Evolutionary conservation across 306 rosid genomes (phyloP), one percentile per base, ranked within the genome.

Genomic region (Trifolium subterraneum): DNA sequence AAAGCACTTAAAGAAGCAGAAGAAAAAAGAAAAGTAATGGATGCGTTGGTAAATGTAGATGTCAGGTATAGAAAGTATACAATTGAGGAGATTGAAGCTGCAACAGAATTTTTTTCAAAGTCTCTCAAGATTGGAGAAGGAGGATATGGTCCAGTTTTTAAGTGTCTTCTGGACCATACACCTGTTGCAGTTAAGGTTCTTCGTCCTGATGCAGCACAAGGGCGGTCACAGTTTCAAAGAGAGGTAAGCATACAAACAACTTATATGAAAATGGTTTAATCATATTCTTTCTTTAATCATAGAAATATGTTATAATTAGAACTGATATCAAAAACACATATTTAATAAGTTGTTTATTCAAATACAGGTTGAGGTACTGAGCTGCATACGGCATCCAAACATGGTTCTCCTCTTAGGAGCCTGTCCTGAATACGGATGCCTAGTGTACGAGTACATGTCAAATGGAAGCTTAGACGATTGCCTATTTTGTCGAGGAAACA

Each of bases 331-430:
- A 10, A 19, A 52, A 3, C 59, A 51, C 10, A 0, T 4, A 52
- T 19, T 8, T 10, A 8, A 18, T 8, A 54, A 54, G 13, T 22
- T 54, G 61, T 54, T 54, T 20, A 20, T 54, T 11, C 27, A 54
- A 54, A 54, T 54, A 51, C 84, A 93, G 98, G 91, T 93, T 83
- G 97, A 93, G 83, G 92, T 93, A 62, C 77, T 93, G 13, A 89
- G 97, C 85, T 85, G 91, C 80, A 93, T 93, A 74, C 79, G 98
- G 54, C 98, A 93, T 84, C 98, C 98, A 8, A 88, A 93, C 92
- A 93, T 93, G 97, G 98, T 93, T 64, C 97, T 93, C 45, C 98
- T 93, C 47, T 84, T 93, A 2, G 98, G 98, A 69, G 98, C 98
- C 50, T 93, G 98, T 74, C 98, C 98, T 1, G 98, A 93, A 69